phyloP scores from a whole-genome alignment of 768 basidiomycete species.

The Pilatotrama ljubarskyi region DNA sequence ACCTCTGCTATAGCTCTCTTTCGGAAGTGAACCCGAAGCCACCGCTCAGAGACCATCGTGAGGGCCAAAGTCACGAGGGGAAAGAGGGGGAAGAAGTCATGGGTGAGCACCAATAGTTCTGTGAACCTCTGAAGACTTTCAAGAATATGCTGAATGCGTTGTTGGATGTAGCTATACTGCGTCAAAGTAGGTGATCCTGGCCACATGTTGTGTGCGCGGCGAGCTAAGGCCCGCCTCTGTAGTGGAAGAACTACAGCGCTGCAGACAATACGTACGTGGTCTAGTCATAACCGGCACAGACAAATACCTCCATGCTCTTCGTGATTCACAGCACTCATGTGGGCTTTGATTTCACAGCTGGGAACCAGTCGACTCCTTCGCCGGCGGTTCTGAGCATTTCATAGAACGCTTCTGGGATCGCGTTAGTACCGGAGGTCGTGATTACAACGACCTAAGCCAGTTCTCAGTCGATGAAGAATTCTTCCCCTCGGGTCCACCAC shows the following conservation, averaged over 20 bases:
- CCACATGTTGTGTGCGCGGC: neutral
- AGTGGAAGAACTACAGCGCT: conserved; percentile 27
- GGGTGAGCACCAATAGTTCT: conserved; percentile 21
- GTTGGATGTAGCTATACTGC: conserved; percentile 15
- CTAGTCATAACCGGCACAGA: neutral
- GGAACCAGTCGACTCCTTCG: conserved; percentile 67
- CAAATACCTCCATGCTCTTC: no score
- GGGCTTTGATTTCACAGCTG: conserved; percentile 44
- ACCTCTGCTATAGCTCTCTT: no score
- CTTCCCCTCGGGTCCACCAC: conserved; percentile 57
- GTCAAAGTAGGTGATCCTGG: conserved; percentile 21
- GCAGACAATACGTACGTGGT: conserved; percentile 29
- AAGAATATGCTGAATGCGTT: neutral
- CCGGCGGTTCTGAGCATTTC: conserved; percentile 54
- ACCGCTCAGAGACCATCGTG: conserved; percentile 48
- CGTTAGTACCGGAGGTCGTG: conserved; percentile 41
- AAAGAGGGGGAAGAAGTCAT: conserved; percentile 22
- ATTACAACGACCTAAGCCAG: conserved; percentile 45
- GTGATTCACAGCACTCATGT: no score
- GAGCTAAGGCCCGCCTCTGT: neutral
- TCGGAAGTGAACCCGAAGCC: neutral
- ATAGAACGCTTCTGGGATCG: conserved; percentile 40
- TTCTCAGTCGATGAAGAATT: conserved; percentile 60
- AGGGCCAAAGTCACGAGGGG: conserved; percentile 38
- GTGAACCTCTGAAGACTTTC: neutral